phyloP scores from a whole-genome alignment of 768 basidiomycete genomes.

The Termitomyces sp. region DNA sequence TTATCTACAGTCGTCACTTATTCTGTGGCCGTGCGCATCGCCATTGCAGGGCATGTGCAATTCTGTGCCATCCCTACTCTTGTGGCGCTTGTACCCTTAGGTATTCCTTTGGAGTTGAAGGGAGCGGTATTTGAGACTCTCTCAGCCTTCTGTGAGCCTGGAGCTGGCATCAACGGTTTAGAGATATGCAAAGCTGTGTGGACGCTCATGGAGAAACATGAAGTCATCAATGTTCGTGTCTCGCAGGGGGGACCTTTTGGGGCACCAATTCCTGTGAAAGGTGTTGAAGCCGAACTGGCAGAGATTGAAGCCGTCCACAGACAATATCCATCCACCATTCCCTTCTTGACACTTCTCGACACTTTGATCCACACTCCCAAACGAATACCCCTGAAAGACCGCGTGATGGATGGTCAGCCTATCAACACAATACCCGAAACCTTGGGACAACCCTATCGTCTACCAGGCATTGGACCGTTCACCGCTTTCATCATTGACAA shows the following conservation, averaged over 20 bases:
- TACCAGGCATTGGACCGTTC: constrained; percentile 80
- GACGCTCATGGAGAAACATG: constrained; percentile 79
- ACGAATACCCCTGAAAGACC: constrained; percentile 58
- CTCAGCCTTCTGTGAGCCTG: constrained; percentile 80
- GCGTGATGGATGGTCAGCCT: constrained; percentile 55
- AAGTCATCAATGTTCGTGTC: constrained; percentile 75
- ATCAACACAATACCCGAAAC: constrained; percentile 76
- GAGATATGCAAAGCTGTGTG: constrained; percentile 84
- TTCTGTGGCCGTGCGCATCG: constrained; percentile 76
- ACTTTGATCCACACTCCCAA: constrained; percentile 84
- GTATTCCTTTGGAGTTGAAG: constrained; percentile 88
- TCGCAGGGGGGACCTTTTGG: constrained; percentile 36
- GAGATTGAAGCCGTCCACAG: constrained; percentile 78
- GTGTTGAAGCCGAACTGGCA: constrained; percentile 85
- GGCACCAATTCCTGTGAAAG: constrained; percentile 55
- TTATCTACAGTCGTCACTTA: constrained; percentile 70
- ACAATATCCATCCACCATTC: constrained; percentile 84
- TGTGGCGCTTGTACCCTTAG: constrained; percentile 71
- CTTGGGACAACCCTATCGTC: constrained; percentile 76
- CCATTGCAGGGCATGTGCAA: constrained; percentile 71
- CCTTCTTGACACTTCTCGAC: constrained; percentile 80
- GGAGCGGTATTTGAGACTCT: constrained; percentile 80
- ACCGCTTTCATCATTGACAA: constrained; percentile 86
- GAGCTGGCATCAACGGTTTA: constrained; percentile 66
- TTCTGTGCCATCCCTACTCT: constrained; percentile 83